Evolutionary conservation across 1,284 basidiomycete species (phyloP).

Genomic region (Lignosus rhinocerotis): DNA sequence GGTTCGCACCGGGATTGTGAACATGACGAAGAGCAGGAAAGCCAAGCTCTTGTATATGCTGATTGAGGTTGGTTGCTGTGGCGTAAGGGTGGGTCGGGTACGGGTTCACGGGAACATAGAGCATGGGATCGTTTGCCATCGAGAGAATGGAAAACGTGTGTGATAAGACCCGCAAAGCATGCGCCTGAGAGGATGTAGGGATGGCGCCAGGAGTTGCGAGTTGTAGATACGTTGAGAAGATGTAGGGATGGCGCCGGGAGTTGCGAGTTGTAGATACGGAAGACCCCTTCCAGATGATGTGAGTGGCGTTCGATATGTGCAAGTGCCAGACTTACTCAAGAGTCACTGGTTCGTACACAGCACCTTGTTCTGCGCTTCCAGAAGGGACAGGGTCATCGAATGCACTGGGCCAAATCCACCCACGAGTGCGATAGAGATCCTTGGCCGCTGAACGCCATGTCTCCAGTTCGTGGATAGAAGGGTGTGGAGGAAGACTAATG

Average conservation of each 20-base stretch:
- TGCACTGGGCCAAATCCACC: conserved; percentile 64
- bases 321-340: conserved; percentile 53
- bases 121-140: conserved; percentile 25
- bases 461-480: conserved; percentile 18
- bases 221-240: conserved; percentile 63
- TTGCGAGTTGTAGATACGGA: conserved; percentile 56
- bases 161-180: conserved; percentile 70
- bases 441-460: conserved; percentile 29
- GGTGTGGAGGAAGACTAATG: conserved; percentile 17
- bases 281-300: conserved; percentile 45
- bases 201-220: conserved; percentile 47
- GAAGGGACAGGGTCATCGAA: conserved; percentile 56
- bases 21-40: conserved; percentile 48
- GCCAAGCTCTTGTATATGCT: conserved; percentile 62
- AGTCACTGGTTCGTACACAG: conserved; percentile 58
- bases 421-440: conserved; percentile 38
- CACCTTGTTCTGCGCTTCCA: conserved; percentile 41
- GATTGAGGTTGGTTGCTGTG: conserved; percentile 51
- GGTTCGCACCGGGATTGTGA: conserved; percentile 30
- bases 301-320: conserved; percentile 3
- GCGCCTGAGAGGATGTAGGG: conserved; percentile 62
- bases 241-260: conserved; percentile 53
- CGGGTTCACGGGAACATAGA: conserved; percentile 25
- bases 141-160: conserved; percentile 64
- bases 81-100: conserved; percentile 23